Base-by-base conservation (phyloP, 345 rosid genomes). In the Citrus australasica region DNA sequence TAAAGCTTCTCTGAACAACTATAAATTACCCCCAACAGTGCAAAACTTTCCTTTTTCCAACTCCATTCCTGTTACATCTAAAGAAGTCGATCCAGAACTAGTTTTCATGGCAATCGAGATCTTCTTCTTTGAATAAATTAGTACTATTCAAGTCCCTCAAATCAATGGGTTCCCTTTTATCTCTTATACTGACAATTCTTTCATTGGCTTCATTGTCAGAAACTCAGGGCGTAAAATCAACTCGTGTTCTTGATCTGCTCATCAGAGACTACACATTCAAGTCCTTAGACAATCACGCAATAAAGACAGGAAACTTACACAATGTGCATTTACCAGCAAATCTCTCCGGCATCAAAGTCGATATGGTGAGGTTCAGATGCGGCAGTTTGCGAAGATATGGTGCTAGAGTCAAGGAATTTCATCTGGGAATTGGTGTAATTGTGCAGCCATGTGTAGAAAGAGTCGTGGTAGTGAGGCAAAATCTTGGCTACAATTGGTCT, bases 341-440 rank as follows among this genome's bases (percentile, higher is more conserved):
- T 60, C 87, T 96, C 81, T 92, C 99, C 0, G 94, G 94, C 72
- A 91, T 92, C 80, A 77, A 81, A 53, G 93, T 87, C 17, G 86
- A 90, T 67, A 83, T 90, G 0, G 94, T 79, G 35, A 91, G 88
- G 85, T 91, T 88, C 76, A 87, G 99, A 74, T 94, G 99, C 53
- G 98, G 99, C 56, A 96, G 99, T 77, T 88, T 94, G n/a, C 79
- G 87, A 35, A 80, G 97, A 81, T 94, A 96, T 61, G 99, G 99
- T 0, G 97, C 97, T 5, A 88, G 77, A 66, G 77, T 96, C 19
- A 79, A 88, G 72, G 99, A 94, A 83, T 90, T 96, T 63, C 88
- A 83, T 78, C 79, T 96, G 21, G 91, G 92, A 0, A 66, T 79
- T 1, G 97, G 97, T 14, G 87, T 88, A 2, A 82, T 37, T 3